phyloP scores from a whole-genome alignment of 768 basidiomycete species.

The Auricularia auricula-judae region DNA sequence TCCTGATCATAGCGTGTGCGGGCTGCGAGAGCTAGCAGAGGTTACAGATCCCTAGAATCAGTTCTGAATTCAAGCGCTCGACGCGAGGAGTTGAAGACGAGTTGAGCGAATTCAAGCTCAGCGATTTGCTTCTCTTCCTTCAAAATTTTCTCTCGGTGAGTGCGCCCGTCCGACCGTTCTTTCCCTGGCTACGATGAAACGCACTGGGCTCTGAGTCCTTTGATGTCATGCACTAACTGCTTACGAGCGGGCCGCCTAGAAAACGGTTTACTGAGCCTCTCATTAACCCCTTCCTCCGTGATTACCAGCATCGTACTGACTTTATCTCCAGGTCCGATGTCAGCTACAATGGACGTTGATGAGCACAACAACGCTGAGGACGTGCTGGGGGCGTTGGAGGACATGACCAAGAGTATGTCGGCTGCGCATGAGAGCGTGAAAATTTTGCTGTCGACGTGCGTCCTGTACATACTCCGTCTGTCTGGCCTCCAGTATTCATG shows the following conservation, averaged over 20 bases:
- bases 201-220: slow-evolving; percentile 51
- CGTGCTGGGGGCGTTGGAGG: slow-evolving; percentile 27
- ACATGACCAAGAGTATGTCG: slow-evolving; percentile 53
- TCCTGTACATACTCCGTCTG: not conserved
- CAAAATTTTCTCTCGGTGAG: not conserved
- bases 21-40: no score
- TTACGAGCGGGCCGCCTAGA: slow-evolving; percentile 49
- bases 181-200: slow-evolving; percentile 31
- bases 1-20: no score
- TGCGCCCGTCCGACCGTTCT: not conserved
- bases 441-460: slow-evolving; percentile 45
- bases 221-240: slow-evolving; percentile 44
- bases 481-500: not conserved
- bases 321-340: not conserved
- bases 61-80: no score
- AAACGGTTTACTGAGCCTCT: slow-evolving; percentile 47
- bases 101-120: no score
- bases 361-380: slow-evolving; percentile 8
- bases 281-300: not conserved
- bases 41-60: no score
- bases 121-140: not conserved
- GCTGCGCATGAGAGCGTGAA: slow-evolving; percentile 49
- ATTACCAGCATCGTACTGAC: slow-evolving; percentile 1
- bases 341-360: slow-evolving; percentile 3
- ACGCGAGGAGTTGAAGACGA: no score